Percentiles rank a stretch among this genome's conserved stretches.
These are phyloP conservation scores for Trametes pubescens DNA, from an alignment of 1,284 basidiomycete genomes.

Conservation along the genomic window DNA sequence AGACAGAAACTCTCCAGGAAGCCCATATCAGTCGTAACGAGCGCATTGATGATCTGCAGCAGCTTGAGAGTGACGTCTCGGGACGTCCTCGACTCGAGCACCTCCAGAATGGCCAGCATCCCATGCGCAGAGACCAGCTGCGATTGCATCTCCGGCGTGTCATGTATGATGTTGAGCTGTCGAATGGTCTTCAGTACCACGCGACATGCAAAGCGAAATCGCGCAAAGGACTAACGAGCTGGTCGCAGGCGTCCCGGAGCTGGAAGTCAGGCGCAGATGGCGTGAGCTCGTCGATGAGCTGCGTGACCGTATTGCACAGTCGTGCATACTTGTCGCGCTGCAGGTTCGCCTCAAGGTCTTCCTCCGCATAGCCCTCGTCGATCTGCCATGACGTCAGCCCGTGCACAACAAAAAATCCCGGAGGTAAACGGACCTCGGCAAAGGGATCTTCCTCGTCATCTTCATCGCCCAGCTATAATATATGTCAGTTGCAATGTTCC, in stretches of 20 bases:
- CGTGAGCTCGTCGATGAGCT: slow-evolving; percentile 87
- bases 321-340: slow-evolving; percentile 92
- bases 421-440: slow-evolving; percentile 69
- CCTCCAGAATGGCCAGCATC: slow-evolving; percentile 93
- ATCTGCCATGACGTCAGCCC: slow-evolving; percentile 57
- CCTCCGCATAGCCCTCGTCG: slow-evolving; percentile 89
- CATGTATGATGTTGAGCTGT: slow-evolving; percentile 81
- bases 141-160: slow-evolving; percentile 87
- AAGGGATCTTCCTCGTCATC: slow-evolving; percentile 95
- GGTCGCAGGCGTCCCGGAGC: slow-evolving; percentile 85
- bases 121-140: slow-evolving; percentile 94
- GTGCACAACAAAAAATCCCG: not conserved
- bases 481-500: slow-evolving; percentile 7
- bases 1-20: slow-evolving; percentile 96
- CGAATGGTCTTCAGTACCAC: not conserved
- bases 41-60: slow-evolving; percentile 91
- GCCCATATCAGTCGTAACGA: slow-evolving; percentile 86
- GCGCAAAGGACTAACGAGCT: slow-evolving; percentile 66
- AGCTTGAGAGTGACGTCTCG: slow-evolving; percentile 87
- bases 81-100: slow-evolving; percentile 84
- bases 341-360: slow-evolving; percentile 89
- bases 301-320: slow-evolving; percentile 80
- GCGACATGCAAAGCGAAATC: not conserved
- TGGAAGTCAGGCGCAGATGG: slow-evolving; percentile 84
- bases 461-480: slow-evolving; percentile 77